Evolutionary conservation across 1,284 basidiomycete genomes (phyloP).

Genomic region (Lentinula novae-zelandiae): DNA sequence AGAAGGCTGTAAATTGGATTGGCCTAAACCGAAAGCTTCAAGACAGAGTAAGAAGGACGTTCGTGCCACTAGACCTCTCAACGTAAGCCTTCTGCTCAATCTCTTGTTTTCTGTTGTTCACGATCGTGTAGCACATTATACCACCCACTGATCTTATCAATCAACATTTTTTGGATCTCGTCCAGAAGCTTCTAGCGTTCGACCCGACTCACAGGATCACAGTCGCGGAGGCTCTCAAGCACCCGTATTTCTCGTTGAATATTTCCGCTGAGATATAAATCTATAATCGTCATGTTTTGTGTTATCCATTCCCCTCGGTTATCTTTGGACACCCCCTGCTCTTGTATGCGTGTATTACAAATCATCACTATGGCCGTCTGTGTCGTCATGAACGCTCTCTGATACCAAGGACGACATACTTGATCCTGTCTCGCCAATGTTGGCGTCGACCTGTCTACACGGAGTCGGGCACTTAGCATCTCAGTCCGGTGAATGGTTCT

Average conservation of each 20-base stretch:
- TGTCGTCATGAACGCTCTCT: slow-evolving; percentile 6
- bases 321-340: slow-evolving; percentile 3
- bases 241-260: slow-evolving; percentile 76
- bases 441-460: background rate
- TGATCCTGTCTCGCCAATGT: background rate
- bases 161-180: slow-evolving; percentile 82
- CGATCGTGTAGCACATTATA: slow-evolving; percentile 72
- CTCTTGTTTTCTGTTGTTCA: slow-evolving; percentile 14
- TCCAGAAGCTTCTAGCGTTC: slow-evolving; percentile 85
- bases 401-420: background rate
- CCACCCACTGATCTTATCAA: slow-evolving; percentile 69
- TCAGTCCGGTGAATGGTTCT: background rate
- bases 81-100: slow-evolving; percentile 42
- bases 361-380: slow-evolving; percentile 7
- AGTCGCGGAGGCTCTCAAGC: slow-evolving; percentile 82
- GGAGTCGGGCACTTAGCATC: background rate
- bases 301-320: slow-evolving; percentile 7
- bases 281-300: slow-evolving; percentile 11
- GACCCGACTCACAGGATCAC: slow-evolving; percentile 87
- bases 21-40: slow-evolving; percentile 84
- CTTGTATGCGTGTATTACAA: slow-evolving; percentile 12
- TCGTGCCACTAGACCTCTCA: slow-evolving; percentile 75
- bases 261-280: slow-evolving; percentile 56
- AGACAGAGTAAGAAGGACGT: slow-evolving; percentile 95
- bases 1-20: slow-evolving; percentile 80